A percentile compares a stretch with the other conserved stretches of the same genome.
phyloP scores from a whole-genome alignment of 2,329 filamentous ascomycete genomes.

The Trichoderma sp. region DNA sequence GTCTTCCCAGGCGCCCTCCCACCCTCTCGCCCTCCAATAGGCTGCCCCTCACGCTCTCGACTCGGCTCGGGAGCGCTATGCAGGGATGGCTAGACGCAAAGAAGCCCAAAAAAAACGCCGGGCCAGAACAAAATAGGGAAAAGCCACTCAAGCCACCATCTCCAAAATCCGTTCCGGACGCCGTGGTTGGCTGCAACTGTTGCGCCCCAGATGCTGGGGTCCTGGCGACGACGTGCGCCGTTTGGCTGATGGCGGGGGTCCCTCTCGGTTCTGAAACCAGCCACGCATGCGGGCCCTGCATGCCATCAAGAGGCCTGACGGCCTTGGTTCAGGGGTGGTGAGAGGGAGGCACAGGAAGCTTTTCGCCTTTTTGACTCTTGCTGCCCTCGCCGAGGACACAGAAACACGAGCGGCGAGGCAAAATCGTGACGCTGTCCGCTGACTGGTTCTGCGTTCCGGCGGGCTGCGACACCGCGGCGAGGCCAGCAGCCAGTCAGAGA shows the following conservation, averaged over 20 bases:
- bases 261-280: constrained; percentile 27
- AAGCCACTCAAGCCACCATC: constrained; percentile 22
- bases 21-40: not conserved
- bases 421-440: constrained; percentile 10
- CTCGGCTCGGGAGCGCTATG: constrained; percentile 22
- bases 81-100: constrained; percentile 15
- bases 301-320: constrained; percentile 11
- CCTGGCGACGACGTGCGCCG: constrained; percentile 14
- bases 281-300: constrained; percentile 24
- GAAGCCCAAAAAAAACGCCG: not conserved
- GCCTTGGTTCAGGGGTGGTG: constrained; percentile 25
- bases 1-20: constrained; percentile 7
- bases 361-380: not conserved
- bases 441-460: constrained; percentile 21
- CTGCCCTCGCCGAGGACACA: constrained; percentile 9
- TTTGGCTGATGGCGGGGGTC: constrained; percentile 27
- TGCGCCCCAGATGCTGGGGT: constrained; percentile 23
- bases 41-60: constrained; percentile 23
- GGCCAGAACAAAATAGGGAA: constrained; percentile 14
- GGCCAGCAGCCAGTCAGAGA: constrained; percentile 16
- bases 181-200: constrained; percentile 25
- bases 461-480: constrained; percentile 11
- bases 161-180: constrained; percentile 12
- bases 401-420: constrained; percentile 21
- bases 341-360: not conserved